Percentiles rank a stretch among this genome's conserved stretches.
These are phyloP conservation scores for Pythium oligandrum DNA, from an alignment of 352 stramenopile genomes.

Conservation along the genomic window DNA sequence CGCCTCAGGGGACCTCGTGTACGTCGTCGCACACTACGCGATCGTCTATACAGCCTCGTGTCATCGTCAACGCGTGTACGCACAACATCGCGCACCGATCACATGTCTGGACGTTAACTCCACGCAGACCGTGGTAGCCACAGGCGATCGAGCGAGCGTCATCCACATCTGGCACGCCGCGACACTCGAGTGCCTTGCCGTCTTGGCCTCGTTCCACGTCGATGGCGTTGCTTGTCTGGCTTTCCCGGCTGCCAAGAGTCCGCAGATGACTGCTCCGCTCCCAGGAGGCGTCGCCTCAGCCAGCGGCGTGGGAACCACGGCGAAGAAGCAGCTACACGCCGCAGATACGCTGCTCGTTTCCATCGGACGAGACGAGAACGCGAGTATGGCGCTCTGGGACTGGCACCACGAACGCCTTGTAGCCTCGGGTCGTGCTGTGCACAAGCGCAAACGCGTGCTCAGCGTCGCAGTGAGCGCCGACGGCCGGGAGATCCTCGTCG, in stretches of 20 bases:
- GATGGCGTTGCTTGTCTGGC: conserved; percentile 45
- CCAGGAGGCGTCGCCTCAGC: conserved; percentile 33
- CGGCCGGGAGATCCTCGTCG: conserved; percentile 60
- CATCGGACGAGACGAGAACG: conserved; percentile 50
- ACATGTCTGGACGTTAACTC: conserved; percentile 58
- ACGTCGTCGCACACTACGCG: conserved; percentile 70
- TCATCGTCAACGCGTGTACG: conserved; percentile 73
- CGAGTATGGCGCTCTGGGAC: conserved; percentile 79
- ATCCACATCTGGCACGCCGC: conserved; percentile 71
- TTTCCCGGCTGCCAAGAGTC: conserved; percentile 44
- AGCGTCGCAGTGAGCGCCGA: conserved; percentile 67
- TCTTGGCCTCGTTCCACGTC: conserved; percentile 61
- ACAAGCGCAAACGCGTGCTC: conserved; percentile 35
- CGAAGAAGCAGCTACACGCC: conserved; percentile 58
- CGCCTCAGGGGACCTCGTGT: conserved; percentile 53
- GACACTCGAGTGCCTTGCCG: conserved; percentile 63
- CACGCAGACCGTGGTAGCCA: conserved; percentile 58
- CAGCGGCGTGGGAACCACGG: conserved; percentile 31
- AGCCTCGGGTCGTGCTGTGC: conserved; percentile 42
- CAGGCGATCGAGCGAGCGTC: conserved; percentile 34
- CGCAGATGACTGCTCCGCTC: conserved; percentile 12
- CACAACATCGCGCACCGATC: conserved; percentile 52
- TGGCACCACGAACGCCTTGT: conserved; percentile 61
- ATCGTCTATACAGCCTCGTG: conserved; percentile 57
- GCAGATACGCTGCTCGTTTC: conserved; percentile 56